A percentile compares a stretch with the other conserved stretches of the same genome.
Conservation (phyloP, 306 rosid genomes). For the Pyrus communis region DNA sequence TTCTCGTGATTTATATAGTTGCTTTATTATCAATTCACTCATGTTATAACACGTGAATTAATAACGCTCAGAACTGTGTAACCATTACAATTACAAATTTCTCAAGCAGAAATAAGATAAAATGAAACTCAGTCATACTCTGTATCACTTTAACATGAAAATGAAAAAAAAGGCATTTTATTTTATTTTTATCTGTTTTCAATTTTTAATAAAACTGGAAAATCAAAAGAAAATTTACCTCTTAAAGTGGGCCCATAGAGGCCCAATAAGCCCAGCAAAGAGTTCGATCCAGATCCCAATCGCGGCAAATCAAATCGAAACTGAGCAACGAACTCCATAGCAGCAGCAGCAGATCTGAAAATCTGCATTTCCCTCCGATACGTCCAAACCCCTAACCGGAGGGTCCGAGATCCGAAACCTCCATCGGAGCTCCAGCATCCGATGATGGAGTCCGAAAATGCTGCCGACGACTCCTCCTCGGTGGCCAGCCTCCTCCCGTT, state of each 20-base stretch:
- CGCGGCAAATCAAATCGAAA: constrained; percentile 4
- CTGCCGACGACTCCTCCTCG: constrained; percentile 34
- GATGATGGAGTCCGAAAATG: constrained; percentile 56
- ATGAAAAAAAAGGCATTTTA: not conserved
- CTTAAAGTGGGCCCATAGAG: not conserved
- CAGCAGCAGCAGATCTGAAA: constrained; percentile 9
- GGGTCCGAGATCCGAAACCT: constrained; percentile 9
- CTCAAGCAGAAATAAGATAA: not conserved
- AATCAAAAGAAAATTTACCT: not conserved
- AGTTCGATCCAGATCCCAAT: constrained; percentile 11
- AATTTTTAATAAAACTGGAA: not conserved
- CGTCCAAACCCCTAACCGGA: not conserved
- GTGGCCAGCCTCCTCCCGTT: constrained; percentile 53
- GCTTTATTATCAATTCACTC: no score
- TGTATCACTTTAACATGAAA: not conserved
- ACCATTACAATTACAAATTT: no score
- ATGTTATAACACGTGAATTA: not conserved
- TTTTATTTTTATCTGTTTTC: not conserved
- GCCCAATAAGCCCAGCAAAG: not conserved
- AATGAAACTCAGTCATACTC: not conserved
- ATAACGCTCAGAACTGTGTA: no score
- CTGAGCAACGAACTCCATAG: not conserved
- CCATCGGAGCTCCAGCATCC: constrained; percentile 16
- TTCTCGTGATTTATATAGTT: not conserved
- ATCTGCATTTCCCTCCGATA: constrained; percentile 19